These are phyloP conservation scores for Colletotrichum camelliae DNA, from an alignment of 2,329 filamentous ascomycete species.

Conservation along the genomic window DNA sequence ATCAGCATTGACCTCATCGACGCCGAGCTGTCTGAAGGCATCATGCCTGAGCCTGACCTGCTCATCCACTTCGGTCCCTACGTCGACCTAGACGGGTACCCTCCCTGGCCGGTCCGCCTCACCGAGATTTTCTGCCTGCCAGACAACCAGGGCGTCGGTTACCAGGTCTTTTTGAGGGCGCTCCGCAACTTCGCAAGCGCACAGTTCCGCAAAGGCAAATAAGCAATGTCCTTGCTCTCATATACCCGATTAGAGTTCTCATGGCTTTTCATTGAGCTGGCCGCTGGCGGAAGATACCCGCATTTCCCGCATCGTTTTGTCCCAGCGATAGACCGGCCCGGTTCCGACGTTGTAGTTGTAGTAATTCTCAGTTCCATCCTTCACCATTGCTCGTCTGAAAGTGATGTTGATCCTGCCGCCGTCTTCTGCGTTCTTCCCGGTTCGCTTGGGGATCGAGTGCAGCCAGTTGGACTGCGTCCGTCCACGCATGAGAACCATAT, in stretches of 20 bases:
- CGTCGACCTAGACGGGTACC: slow-evolving; percentile 87
- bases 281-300: slow-evolving; percentile 27
- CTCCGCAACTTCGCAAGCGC: slow-evolving; percentile 85
- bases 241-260: slow-evolving; percentile 14
- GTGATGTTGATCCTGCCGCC: slow-evolving; percentile 79
- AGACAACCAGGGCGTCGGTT: slow-evolving; percentile 85
- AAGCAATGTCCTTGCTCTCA: slow-evolving; percentile 25
- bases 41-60: slow-evolving; percentile 90
- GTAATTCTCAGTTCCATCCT: slow-evolving; percentile 80
- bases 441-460: slow-evolving; percentile 79
- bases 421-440: slow-evolving; percentile 65
- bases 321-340: slow-evolving; percentile 73
- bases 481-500: slow-evolving; percentile 82
- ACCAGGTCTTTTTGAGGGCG: slow-evolving; percentile 89
- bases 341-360: slow-evolving; percentile 82
- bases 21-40: slow-evolving; percentile 78
- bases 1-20: slow-evolving; percentile 88
- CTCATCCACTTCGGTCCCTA: slow-evolving; percentile 85
- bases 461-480: slow-evolving; percentile 78
- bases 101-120: slow-evolving; percentile 93
- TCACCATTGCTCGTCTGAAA: slow-evolving; percentile 73
- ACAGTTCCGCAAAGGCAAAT: slow-evolving; percentile 84
- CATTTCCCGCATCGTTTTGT: slow-evolving; percentile 58
- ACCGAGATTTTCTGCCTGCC: slow-evolving; percentile 89
- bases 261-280: slow-evolving; percentile 27